Base-by-base conservation (phyloP, 2,329 filamentous ascomycete genomes). In the Canariomyces notabilis region DNA sequence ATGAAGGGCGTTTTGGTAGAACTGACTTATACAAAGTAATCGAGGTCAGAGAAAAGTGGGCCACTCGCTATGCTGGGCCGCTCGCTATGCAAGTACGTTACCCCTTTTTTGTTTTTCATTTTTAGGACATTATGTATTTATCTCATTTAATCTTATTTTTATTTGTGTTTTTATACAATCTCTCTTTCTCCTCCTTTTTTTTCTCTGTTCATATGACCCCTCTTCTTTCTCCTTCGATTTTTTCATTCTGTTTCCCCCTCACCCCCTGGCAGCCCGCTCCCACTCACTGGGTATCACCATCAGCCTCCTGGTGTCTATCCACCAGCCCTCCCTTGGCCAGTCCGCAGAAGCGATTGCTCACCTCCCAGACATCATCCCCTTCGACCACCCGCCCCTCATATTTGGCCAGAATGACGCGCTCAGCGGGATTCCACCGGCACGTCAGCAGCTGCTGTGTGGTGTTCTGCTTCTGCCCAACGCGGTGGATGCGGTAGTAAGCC, bases 401-500 rank as follows among this genome's bases (percentile, higher is more conserved):
- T 37, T 35, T 38, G 4, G 14, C 35, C 8, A 55, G 19, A 6
- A 57, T 29, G 2, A 54, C 8, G 16, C 55, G 31, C 37, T 57
- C 55, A 1, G 44, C 55, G 5, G 55, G 55, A 21, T 55, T 56
- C 53, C 55, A 55, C 42, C 50, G 12, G 15, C 20, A 39, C n/a
- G 43, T 47, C 20, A 56, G 23, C 42, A 56, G 16, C 35, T 26
- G 21, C 46, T 56, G 18, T 37, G 26, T 21, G 2, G 51, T 51
- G 29, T 43, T 15, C 46, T 48, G 40, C 40, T 21, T 34, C 51
- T 58, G 56, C 8, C 56, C 54, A 12, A 58, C 49, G 8, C 56
- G 48, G 15, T 55, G 51, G 6, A 51, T 46, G 8, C 56, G 49
- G 15, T 47, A 52, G 22, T 49, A 55, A 11, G 49, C 56, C 52